Conservation (phyloP, 331 rosid genomes). For the Prunus yedoensis region DNA sequence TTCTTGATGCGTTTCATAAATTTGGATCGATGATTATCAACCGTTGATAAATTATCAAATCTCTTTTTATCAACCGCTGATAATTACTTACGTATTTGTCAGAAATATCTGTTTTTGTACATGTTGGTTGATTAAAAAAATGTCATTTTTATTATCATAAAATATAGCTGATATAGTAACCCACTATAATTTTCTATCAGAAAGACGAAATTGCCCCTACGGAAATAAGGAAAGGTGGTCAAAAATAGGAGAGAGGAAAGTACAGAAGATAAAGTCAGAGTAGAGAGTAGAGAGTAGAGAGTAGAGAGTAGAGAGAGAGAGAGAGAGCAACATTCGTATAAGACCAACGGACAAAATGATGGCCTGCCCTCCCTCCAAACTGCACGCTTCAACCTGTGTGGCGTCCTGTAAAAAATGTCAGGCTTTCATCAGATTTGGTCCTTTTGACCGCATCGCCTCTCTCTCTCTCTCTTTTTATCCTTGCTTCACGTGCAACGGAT, state of each 20-base stretch:
- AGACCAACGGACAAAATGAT: constrained; percentile 48
- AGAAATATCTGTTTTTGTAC: no score
- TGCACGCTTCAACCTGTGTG: constrained; percentile 36
- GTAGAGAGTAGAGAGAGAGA: background rate
- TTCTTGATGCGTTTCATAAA: no score
- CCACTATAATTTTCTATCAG: no score
- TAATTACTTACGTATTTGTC: no score
- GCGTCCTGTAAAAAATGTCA: constrained; percentile 21
- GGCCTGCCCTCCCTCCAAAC: constrained; percentile 6
- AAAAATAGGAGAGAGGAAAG: constrained; percentile 1
- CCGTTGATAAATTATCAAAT: no score
- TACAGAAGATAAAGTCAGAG: constrained; percentile 10
- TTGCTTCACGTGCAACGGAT: background rate
- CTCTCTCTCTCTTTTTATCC: no score
- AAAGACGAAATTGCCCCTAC: background rate
- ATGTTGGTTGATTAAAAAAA: no score
- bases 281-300: background rate
- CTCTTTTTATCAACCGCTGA: no score
- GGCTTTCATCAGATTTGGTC: constrained; percentile 19
- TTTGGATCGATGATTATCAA: no score
- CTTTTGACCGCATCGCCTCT: constrained; percentile 19
- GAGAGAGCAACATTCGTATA: constrained; percentile 9
- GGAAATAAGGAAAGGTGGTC: constrained; percentile 12
- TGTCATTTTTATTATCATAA: no score
- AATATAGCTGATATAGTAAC: no score